phyloP scores from a whole-genome alignment of 1,284 basidiomycete genomes.

The Leccinum subspadiceum region DNA sequence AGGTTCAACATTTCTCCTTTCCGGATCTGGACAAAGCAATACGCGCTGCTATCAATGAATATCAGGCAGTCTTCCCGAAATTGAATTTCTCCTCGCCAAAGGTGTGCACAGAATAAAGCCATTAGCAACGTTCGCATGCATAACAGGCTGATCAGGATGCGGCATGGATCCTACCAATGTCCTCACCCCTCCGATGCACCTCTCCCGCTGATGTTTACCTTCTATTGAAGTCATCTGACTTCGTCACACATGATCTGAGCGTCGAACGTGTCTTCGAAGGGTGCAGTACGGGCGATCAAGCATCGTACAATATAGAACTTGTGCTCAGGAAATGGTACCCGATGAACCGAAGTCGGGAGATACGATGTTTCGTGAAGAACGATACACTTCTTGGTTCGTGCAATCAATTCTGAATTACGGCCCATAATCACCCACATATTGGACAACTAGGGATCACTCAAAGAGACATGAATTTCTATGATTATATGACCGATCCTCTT shows the following conservation, averaged over 20 bases:
- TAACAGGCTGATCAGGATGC: conserved; percentile 63
- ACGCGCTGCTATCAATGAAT: conserved; percentile 62
- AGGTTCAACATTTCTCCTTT: conserved; percentile 54
- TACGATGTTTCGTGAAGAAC: conserved; percentile 84
- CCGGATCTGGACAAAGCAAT: conserved; percentile 79
- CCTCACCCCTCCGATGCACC: conserved; percentile 82
- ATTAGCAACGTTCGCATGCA: neutral
- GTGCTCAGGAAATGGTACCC: conserved; percentile 91
- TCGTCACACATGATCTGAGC: conserved; percentile 79
- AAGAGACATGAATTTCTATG: conserved; percentile 89
- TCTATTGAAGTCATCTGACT: conserved; percentile 91
- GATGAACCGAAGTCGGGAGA: conserved; percentile 79
- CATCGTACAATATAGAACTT: conserved; percentile 74
- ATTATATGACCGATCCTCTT: conserved; percentile 70
- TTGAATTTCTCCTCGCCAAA: conserved; percentile 91
- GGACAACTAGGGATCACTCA: conserved; percentile 72
- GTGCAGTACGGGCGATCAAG: conserved; percentile 36
- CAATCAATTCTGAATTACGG: neutral
- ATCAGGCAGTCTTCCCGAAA: conserved; percentile 91
- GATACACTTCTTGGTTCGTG: conserved; percentile 66
- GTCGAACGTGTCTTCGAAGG: conserved; percentile 61
- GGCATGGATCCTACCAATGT: conserved; percentile 87
- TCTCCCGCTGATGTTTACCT: conserved; percentile 90
- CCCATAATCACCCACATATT: neutral
- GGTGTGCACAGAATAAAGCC: conserved; percentile 41